A percentile compares a stretch with the other conserved stretches of the same genome.
phyloP scores from a whole-genome alignment of 768 basidiomycete genomes.

The Kwoniella shandongensis region DNA sequence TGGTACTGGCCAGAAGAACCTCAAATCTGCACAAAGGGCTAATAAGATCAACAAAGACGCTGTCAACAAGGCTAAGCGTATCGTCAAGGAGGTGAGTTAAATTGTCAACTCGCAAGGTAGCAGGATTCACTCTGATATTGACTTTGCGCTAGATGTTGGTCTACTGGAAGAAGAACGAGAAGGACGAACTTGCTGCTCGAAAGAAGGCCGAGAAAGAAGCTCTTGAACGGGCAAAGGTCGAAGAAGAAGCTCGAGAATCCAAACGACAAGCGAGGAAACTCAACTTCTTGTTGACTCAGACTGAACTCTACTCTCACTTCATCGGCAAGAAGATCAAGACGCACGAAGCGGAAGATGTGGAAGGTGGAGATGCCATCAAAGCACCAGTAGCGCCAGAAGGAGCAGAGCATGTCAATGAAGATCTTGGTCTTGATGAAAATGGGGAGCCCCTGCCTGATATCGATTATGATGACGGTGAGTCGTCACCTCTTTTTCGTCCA shows the following conservation, averaged over 20 bases:
- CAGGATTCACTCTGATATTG: not conserved
- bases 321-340: slow-evolving; percentile 81
- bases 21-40: slow-evolving; percentile 31
- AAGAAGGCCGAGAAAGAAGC: slow-evolving; percentile 95
- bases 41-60: slow-evolving; percentile 40
- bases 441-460: slow-evolving; percentile 68
- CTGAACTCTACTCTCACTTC: slow-evolving; percentile 98
- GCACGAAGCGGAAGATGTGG: slow-evolving; percentile 53
- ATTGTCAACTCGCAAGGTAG: not conserved
- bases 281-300: slow-evolving; percentile 97
- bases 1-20: slow-evolving; percentile 24
- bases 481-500: too few species aligned
- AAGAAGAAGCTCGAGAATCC: slow-evolving; percentile 66
- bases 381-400: slow-evolving; percentile 1
- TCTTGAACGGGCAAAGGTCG: slow-evolving; percentile 43
- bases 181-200: slow-evolving; percentile 87
- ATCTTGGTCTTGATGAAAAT: slow-evolving; percentile 59
- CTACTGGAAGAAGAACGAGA: slow-evolving; percentile 98
- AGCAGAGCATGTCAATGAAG: slow-evolving; percentile 28
- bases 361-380: slow-evolving; percentile 41
- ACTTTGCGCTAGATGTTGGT: slow-evolving; percentile 70
- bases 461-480: slow-evolving; percentile 85
- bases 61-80: slow-evolving; percentile 36
- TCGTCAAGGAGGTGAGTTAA: slow-evolving; percentile 40
- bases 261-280: slow-evolving; percentile 92